These are phyloP conservation scores for Linum lewisii DNA, from an alignment of 345 rosid genomes.

Conservation along the genomic window DNA sequence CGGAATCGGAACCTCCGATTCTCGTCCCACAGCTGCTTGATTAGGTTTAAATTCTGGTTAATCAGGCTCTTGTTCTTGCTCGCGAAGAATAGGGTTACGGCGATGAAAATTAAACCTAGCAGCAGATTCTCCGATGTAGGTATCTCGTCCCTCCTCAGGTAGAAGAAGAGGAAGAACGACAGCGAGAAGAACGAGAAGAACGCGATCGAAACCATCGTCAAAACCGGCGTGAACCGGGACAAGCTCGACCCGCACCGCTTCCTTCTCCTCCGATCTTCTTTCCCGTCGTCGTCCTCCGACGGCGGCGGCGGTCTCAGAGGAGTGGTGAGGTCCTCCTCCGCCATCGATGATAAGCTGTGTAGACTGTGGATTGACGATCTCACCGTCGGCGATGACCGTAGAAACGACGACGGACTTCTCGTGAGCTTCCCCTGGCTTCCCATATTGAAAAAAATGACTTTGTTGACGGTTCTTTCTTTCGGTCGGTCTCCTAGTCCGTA, in stretches of 20 bases:
- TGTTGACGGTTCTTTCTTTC: constrained; percentile 42
- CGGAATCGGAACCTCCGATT: constrained; percentile 33
- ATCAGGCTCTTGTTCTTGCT: constrained; percentile 58
- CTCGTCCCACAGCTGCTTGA: constrained; percentile 42
- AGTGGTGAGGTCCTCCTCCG: constrained; percentile 40
- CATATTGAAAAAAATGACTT: neutral
- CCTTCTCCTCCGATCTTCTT: constrained; percentile 24
- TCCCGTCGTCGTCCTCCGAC: constrained; percentile 16
- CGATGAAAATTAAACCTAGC: constrained; percentile 61
- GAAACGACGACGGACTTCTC: constrained; percentile 72
- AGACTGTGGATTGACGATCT: constrained; percentile 86
- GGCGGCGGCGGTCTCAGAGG: constrained; percentile 12
- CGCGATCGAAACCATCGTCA: constrained; percentile 44
- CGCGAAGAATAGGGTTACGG: constrained; percentile 68
- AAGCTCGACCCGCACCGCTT: constrained; percentile 28
- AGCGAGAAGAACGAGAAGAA: constrained; percentile 39
- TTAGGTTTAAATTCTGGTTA: constrained; percentile 31
- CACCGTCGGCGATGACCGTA: constrained; percentile 71
- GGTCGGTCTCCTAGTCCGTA: constrained; percentile 9
- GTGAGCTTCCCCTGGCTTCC: constrained; percentile 61
- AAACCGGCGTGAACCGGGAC: constrained; percentile 42
- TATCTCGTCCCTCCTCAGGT: constrained; percentile 45
- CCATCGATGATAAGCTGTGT: constrained; percentile 64
- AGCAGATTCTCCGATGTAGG: constrained; percentile 73
- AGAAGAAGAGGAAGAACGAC: constrained; percentile 34